Conservation (phyloP, 768 basidiomycete genomes). For the Bullera alba region DNA sequence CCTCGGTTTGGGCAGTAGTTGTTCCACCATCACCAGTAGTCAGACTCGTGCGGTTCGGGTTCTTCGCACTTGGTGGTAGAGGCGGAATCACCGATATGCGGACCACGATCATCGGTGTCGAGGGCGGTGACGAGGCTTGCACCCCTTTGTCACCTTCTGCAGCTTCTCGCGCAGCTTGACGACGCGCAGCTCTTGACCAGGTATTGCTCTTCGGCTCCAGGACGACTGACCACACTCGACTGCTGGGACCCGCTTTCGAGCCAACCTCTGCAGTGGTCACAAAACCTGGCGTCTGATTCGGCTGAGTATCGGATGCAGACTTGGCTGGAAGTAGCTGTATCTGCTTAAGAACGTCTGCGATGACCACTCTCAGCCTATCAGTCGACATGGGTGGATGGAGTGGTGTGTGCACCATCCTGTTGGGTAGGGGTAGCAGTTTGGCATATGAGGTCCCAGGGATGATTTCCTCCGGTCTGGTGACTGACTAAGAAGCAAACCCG, state of each 20-base stretch:
- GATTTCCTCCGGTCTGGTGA: conserved; percentile 12
- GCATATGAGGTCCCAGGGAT: conserved; percentile 28
- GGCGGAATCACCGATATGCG: not conserved
- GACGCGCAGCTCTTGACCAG: conserved; percentile 33
- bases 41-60: not conserved
- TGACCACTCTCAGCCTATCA: conserved; percentile 3
- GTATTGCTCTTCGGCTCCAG: conserved; percentile 20
- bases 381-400: conserved; percentile 6
- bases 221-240: too few relatives aligned
- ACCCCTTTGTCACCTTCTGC: conserved; percentile 33
- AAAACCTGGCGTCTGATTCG: too few relatives aligned
- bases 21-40: not conserved
- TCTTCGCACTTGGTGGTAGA: not conserved
- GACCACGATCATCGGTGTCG: conserved; percentile 8
- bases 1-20: not conserved
- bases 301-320: too few relatives aligned
- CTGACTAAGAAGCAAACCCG: not conserved
- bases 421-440: conserved; percentile 18
- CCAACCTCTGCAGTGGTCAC: not conserved
- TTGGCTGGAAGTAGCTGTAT: not conserved
- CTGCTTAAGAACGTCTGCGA: conserved; percentile 8
- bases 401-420: conserved; percentile 8
- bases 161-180: conserved; percentile 19
- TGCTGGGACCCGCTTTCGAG: too few relatives aligned
- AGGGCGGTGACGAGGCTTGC: conserved; percentile 20